Evolutionary conservation across 2,329 filamentous ascomycete genomes (phyloP).

Genomic region (Colletotrichum shisoi): DNA sequence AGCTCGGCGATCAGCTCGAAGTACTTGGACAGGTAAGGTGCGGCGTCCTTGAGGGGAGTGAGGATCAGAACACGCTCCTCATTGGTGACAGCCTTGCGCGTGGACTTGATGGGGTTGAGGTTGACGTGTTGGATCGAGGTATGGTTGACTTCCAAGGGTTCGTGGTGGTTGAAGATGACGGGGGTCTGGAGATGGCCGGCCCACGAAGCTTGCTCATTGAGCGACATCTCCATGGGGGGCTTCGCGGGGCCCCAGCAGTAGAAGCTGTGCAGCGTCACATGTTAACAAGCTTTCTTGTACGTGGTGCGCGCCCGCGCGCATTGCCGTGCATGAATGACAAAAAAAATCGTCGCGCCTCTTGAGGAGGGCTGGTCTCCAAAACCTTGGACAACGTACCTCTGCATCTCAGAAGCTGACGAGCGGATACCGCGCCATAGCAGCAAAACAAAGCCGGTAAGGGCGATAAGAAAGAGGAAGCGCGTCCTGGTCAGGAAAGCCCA

Average conservation of each 20-base stretch:
- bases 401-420: conserved; percentile 83
- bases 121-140: conserved; percentile 80
- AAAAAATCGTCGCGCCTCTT: conserved; percentile 1
- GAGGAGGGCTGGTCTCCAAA: conserved; percentile 3
- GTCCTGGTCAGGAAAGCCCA: conserved; percentile 76
- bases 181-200: conserved; percentile 87
- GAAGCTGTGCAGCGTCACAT: conserved; percentile 67
- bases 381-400: conserved; percentile 69
- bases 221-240: conserved; percentile 93
- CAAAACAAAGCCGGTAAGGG: conserved; percentile 73
- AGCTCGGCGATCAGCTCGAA: conserved; percentile 91
- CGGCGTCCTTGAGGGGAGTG: conserved; percentile 90
- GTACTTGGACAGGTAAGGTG: conserved; percentile 82
- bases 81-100: conserved; percentile 77
- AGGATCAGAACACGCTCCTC: conserved; percentile 89
- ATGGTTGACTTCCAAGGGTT: conserved; percentile 83
- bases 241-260: conserved; percentile 97
- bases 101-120: conserved; percentile 85
- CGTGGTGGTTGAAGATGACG: conserved; percentile 95
- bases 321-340: neutral
- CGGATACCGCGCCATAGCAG: conserved; percentile 89
- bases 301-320: conserved; percentile 6
- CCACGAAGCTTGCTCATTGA: conserved; percentile 92
- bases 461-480: conserved; percentile 77
- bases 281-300: conserved; percentile 20